Evolutionary conservation across 23 red algal genomes (phyloP).

Genomic region (Gracilaria gracilis): DNA sequence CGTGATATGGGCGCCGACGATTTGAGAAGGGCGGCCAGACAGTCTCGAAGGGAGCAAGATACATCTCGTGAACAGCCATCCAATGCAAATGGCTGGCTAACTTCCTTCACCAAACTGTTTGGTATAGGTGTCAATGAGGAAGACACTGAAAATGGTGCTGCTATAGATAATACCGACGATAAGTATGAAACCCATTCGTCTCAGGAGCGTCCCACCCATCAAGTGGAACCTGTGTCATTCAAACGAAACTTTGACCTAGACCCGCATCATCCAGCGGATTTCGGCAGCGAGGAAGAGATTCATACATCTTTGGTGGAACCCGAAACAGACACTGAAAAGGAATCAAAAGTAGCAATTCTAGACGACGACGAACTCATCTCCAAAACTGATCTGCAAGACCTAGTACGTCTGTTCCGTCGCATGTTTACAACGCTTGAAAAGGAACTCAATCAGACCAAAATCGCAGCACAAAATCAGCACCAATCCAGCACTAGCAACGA

Average conservation of each 20-base stretch:
- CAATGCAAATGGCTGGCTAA: neutral
- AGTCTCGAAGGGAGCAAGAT: conserved; percentile 3
- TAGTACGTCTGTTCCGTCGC: conserved; percentile 3
- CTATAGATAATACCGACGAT: neutral
- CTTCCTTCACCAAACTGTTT: conserved; percentile 13
- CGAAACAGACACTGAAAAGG: neutral
- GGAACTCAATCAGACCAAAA: neutral
- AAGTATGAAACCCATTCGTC: neutral
- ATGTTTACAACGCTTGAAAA: conserved; percentile 17
- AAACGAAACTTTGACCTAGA: neutral
- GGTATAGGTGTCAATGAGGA: conserved; percentile 27
- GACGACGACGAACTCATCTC: conserved; percentile 2
- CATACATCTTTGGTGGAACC: neutral
- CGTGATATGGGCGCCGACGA: conserved; percentile 10
- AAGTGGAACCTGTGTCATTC: neutral
- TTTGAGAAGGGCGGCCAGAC: conserved; percentile 7
- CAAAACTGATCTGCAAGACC: neutral
- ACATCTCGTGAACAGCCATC: conserved; percentile 5
- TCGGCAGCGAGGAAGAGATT: conserved; percentile 1
- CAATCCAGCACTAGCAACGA: neutral
- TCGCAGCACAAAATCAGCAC: neutral
- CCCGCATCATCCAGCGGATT: neutral
- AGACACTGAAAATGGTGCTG: neutral
- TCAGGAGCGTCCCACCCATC: neutral
- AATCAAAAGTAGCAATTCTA: too few relatives aligned